Conservation (phyloP, 2,329 filamentous ascomycete genomes). For the Fusarium sp. region DNA sequence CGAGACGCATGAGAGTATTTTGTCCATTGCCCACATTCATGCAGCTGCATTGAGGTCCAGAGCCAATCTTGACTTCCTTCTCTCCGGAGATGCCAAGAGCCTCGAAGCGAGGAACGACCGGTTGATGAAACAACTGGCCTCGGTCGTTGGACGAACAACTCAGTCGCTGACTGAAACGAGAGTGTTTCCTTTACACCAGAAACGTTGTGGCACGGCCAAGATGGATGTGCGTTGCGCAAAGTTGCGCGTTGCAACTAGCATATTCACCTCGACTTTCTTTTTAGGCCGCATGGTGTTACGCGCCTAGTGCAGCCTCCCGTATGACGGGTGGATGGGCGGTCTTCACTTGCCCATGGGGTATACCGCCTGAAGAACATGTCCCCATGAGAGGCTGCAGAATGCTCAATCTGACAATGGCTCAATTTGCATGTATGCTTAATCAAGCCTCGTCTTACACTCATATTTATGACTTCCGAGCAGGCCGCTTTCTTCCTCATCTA, state of each 20-base stretch:
- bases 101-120: slow-evolving; percentile 31
- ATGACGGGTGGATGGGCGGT: slow-evolving; percentile 13
- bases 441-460: not conserved
- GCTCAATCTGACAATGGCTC: not conserved
- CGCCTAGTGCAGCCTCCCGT: slow-evolving; percentile 13
- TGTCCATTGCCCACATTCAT: slow-evolving; percentile 1
- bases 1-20: not conserved
- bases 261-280: not conserved
- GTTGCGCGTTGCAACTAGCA: slow-evolving; percentile 1
- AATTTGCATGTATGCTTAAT: not conserved
- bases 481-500: not conserved
- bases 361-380: slow-evolving; percentile 5
- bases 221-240: slow-evolving; percentile 12
- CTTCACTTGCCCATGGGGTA: slow-evolving; percentile 17
- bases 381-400: not conserved
- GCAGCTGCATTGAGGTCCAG: slow-evolving; percentile 1
- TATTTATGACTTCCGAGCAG: not conserved
- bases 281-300: slow-evolving; percentile 7
- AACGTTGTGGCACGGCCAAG: slow-evolving; percentile 5
- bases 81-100: slow-evolving; percentile 39
- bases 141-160: slow-evolving; percentile 15
- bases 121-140: slow-evolving; percentile 37
- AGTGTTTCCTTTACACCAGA: slow-evolving; percentile 7
- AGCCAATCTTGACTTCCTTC: slow-evolving; percentile 34
- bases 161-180: slow-evolving; percentile 15